Evolutionary conservation across 2,329 filamentous ascomycete genomes (phyloP), one percentile per base, ranked within the genome.

Genomic region (Pestalotiopsis sp.): DNA sequence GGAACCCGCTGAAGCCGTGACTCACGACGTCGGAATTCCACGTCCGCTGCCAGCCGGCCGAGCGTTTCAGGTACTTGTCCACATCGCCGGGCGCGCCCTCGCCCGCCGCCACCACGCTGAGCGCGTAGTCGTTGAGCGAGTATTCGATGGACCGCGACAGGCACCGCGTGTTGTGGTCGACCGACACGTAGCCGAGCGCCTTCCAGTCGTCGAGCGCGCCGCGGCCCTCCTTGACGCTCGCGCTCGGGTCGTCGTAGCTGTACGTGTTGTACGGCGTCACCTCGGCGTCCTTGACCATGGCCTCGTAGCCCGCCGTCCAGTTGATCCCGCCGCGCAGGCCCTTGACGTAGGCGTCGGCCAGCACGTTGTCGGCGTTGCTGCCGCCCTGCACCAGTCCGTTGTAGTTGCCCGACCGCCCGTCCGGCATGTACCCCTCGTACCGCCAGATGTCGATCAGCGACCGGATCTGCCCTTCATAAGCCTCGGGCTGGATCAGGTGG

Each of bases 281-380:
- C 72, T 87, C 85, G 6, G 86, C 86, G 68, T 89, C 82, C 49
- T 83, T 85, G 13, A 81, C 73, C 81, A 85, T 84, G 25, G 83
- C 84, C 56, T 75, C 74, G 68, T 84, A 85, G 11, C 79, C 83
- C 59, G 81, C 80, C 14, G 77, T 75, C 86, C 86, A 88, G 36
- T 72, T 66, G 23, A 71, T 61, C 3, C 52, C 69, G 11, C 69
- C 67, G 4, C 69, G 57, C 17, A 69, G 79, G 1, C 85, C 83
- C 72, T 88, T 88, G 13, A 87, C 80, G 65, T 84, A 88, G 0
- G 85, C 86, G 72, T 89, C 86, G 3, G 85, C 86, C n/a, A 89
- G 81, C 3, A 88, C 81, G 61, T 86, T 87, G 71, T 88, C 86
- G 1, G 85, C 85, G 66, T 88, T 87, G 14, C 83, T 86, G 7